Conservation (phyloP, 345 rosid species). For the Erysimum cheiranthoides region DNA sequence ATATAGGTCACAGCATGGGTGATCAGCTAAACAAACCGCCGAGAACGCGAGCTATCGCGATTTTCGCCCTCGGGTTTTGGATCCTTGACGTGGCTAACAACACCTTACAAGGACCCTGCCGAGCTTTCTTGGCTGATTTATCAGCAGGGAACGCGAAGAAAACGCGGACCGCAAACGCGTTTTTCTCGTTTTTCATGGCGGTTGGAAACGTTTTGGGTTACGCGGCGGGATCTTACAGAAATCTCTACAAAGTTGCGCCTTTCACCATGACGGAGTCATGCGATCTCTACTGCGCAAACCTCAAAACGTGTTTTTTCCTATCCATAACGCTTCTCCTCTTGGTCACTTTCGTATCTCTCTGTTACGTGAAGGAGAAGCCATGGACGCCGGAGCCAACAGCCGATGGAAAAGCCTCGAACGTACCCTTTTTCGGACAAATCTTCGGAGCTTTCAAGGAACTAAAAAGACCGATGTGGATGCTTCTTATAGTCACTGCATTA, state of each 20-base stretch:
- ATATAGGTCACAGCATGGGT: constrained; percentile 66
- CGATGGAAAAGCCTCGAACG: constrained; percentile 8
- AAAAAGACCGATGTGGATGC: constrained; percentile 73
- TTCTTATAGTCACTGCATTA: constrained; percentile 71
- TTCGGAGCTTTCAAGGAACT: constrained; percentile 57
- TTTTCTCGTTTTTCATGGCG: constrained; percentile 91
- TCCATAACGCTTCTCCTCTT: constrained; percentile 58
- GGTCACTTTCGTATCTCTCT: constrained; percentile 54
- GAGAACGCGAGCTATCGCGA: constrained; percentile 66
- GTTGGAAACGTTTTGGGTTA: constrained; percentile 84
- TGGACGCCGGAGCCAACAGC: constrained; percentile 43
- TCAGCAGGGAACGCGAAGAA: constrained; percentile 59
- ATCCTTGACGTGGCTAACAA: constrained; percentile 91
- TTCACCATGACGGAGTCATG: constrained; percentile 76
- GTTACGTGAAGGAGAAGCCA: constrained; percentile 54
- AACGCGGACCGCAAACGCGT: constrained; percentile 64
- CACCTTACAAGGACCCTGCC: constrained; percentile 81
- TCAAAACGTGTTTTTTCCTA: constrained; percentile 79
- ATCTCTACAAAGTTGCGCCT: constrained; percentile 60
- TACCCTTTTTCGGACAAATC: constrained; percentile 52
- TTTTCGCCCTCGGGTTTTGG: constrained; percentile 86
- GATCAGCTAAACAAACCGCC: constrained; percentile 48
- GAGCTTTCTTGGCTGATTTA: constrained; percentile 87
- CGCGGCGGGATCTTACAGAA: constrained; percentile 72
- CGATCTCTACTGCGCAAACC: constrained; percentile 82